Evolutionary conservation across 495 filamentous ascomycete species (phyloP), one percentile per base, ranked within the genome.

Genomic region (Stereocaulon alpinum): DNA sequence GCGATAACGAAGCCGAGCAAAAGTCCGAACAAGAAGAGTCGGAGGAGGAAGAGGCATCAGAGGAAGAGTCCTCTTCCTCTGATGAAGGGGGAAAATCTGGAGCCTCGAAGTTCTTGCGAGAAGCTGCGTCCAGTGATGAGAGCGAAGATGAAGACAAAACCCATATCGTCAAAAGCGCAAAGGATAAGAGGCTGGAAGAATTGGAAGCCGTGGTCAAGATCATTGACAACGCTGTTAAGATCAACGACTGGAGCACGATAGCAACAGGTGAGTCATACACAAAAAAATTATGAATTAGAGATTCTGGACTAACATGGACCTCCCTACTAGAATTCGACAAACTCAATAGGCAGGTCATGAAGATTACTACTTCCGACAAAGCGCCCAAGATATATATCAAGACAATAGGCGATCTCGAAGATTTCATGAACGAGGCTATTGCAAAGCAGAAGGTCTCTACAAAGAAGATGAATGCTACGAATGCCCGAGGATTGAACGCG

Each of bases 391-490:
- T 87, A 55, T 99, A 96, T 73, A 81, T 99, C 74, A 91, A 91
- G 77, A 82, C 86, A 63, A 84, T 99, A 65, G 84, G 92, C 62
- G 92, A 97, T 66, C 77, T 99, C 45, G 94, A 99, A 76, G 92
- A 96, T 70, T 86, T 87, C 71, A 87, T 96, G 83, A 91, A 90
- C 70, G 94, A 97, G 75, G 86, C 91, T 17, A 81, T 91, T 59
- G 80, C 86, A 67, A 96, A 96, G 77, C 89, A 95, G 72, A 99
- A 97, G 77, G 86, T 92, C 62, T 86, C 90, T 7, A 86, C 87
- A 53, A 95, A 94, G 84, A 97, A 96, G 80, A 95, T 97, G 91
- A 99, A 96, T 72, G 89, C 92, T 43, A 90, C 86, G 69, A 94
- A 91, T 67, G 85, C 90, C 60, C 88, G 90, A 76, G 89, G 91